These are phyloP conservation scores for Neurospora discreta DNA, from an alignment of 495 filamentous ascomycete genomes.

Conservation along the genomic window DNA sequence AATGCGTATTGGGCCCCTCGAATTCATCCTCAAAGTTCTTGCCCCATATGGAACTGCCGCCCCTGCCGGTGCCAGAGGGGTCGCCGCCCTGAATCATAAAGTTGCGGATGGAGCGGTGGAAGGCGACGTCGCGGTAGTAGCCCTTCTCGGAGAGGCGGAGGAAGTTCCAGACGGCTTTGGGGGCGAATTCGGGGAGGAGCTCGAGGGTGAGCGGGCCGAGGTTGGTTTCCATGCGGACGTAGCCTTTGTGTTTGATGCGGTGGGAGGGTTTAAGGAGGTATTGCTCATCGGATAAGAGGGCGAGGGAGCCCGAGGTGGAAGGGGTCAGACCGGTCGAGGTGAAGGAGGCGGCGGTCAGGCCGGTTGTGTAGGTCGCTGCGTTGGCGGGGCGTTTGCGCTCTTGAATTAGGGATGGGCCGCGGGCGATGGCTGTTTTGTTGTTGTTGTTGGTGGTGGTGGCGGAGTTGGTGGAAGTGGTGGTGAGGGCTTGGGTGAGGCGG, in stretches of 20 bases:
- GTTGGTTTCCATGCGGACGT: constrained; percentile 77
- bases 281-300: constrained; percentile 81
- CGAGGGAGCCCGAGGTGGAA: constrained; percentile 74
- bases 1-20: constrained; percentile 74
- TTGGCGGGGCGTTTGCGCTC: constrained; percentile 58
- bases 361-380: constrained; percentile 81
- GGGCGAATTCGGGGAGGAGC: constrained; percentile 80
- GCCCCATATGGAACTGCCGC: constrained; percentile 81
- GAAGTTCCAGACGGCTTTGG: constrained; percentile 95
- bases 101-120: constrained; percentile 85
- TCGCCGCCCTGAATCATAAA: constrained; percentile 99
- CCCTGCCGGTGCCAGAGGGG: constrained; percentile 78
- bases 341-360: constrained; percentile 84
- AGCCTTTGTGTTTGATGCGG: constrained; percentile 73
- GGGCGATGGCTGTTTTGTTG: background rate
- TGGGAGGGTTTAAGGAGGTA: constrained; percentile 79
- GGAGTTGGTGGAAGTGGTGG: constrained; percentile 26
- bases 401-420: constrained; percentile 25
- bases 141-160: constrained; percentile 76
- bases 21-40: constrained; percentile 90
- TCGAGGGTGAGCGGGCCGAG: constrained; percentile 78
- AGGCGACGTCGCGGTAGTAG: constrained; percentile 71
- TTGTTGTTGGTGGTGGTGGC: constrained; percentile 7
- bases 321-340: constrained; percentile 91
- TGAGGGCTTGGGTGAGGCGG: constrained; percentile 30